Conservation (phyloP, 2,329 filamentous ascomycete genomes). For the Alternaria panax region DNA sequence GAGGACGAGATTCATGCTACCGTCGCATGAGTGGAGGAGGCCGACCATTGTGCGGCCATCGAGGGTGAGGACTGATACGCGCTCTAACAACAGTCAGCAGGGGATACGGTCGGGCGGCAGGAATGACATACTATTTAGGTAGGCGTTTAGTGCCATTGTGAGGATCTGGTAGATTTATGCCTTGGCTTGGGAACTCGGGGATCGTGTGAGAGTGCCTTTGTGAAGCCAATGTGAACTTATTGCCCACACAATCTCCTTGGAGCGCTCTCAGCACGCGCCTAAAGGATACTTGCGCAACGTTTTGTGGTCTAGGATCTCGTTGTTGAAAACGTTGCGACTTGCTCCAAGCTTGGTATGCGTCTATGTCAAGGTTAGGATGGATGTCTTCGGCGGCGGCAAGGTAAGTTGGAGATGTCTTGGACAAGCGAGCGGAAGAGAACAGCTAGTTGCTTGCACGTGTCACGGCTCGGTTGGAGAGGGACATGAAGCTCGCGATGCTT, state of each 20-base stretch:
- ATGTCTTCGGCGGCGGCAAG: neutral
- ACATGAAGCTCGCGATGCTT: conserved; percentile 8
- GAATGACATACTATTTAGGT: conserved; percentile 51
- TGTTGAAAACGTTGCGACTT: neutral
- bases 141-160: conserved; percentile 53
- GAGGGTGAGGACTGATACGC: conserved; percentile 87
- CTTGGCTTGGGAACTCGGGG: neutral
- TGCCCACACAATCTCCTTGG: neutral
- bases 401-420: neutral
- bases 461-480: neutral
- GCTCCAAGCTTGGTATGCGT: neutral
- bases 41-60: conserved; percentile 84
- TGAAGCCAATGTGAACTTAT: too few species aligned
- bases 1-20: conserved; percentile 91
- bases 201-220: neutral
- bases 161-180: neutral
- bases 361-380: too few species aligned
- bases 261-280: neutral
- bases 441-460: neutral
- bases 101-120: neutral
- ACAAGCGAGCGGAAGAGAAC: neutral
- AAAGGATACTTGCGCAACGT: neutral
- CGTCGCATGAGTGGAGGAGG: conserved; percentile 83
- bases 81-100: conserved; percentile 66
- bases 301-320: neutral